Evolutionary conservation across 1,284 basidiomycete species (phyloP).

Genomic region (Trametes sp.): DNA sequence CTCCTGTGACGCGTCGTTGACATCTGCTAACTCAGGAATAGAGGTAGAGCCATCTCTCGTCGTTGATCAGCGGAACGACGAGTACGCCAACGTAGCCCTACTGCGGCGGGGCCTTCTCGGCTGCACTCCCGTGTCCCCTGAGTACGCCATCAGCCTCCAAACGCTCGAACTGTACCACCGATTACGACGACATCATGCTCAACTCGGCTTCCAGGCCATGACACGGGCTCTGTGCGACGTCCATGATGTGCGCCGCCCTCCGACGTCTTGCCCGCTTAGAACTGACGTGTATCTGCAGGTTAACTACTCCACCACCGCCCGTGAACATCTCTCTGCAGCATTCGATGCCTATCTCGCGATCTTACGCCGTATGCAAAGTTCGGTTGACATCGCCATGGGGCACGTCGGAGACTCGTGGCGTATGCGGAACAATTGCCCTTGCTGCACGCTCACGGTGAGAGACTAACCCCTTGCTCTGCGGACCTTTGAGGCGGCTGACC

Average conservation of each 20-base stretch:
- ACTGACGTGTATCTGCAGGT: no score
- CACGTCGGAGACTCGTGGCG: background rate
- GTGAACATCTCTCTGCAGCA: background rate
- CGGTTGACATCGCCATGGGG: background rate
- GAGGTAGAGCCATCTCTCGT: background rate
- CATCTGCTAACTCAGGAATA: background rate
- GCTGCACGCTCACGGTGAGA: no score
- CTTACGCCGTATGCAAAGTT: background rate
- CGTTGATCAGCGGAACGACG: background rate
- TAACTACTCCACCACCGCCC: background rate
- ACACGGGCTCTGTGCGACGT: constrained; percentile 2
- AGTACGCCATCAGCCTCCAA: constrained; percentile 10
- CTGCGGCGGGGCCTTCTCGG: background rate
- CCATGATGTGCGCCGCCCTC: constrained; percentile 1
- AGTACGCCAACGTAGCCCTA: background rate
- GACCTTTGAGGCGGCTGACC: no score
- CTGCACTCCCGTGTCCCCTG: background rate
- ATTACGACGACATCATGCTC: constrained; percentile 11
- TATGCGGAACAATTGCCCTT: background rate
- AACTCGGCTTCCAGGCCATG: constrained; percentile 8
- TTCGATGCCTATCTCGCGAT: background rate
- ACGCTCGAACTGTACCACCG: constrained; percentile 15
- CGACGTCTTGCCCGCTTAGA: no score
- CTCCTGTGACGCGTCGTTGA: background rate
- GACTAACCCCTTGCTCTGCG: no score